phyloP scores from a whole-genome alignment of 768 basidiomycete genomes.

The Tylopilus sp. region DNA sequence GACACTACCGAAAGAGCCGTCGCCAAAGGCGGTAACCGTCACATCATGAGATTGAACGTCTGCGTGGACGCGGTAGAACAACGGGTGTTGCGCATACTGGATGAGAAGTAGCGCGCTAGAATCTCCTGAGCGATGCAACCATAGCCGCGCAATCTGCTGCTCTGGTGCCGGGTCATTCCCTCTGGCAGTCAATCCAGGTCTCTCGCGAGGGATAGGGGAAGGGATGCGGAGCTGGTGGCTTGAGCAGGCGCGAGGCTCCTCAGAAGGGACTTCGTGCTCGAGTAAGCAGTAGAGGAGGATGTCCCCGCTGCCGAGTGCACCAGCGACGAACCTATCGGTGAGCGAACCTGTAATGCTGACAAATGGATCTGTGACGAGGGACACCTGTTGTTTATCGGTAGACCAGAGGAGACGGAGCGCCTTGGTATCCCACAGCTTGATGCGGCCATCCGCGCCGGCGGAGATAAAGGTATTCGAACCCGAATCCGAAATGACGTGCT shows the following conservation, averaged over 20 bases:
- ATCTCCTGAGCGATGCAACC: slow-evolving; percentile 13
- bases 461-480: slow-evolving; percentile 41
- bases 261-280: slow-evolving; percentile 15
- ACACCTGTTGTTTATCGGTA: slow-evolving; percentile 37
- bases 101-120: slow-evolving; percentile 38
- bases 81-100: slow-evolving; percentile 45
- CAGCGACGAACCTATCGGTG: slow-evolving; percentile 43
- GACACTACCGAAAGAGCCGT: slow-evolving; percentile 49
- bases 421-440: slow-evolving; percentile 73
- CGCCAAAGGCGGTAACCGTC: slow-evolving; percentile 47
- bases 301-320: slow-evolving; percentile 54
- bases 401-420: slow-evolving; percentile 60
- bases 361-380: slow-evolving; percentile 46
- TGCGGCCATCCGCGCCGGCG: slow-evolving; percentile 56
- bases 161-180: not conserved
- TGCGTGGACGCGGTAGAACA: slow-evolving; percentile 51
- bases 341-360: slow-evolving; percentile 46
- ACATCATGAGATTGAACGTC: slow-evolving; percentile 26
- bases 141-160: slow-evolving; percentile 13
- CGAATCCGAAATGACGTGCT: slow-evolving; percentile 52
- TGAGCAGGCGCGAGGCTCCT: slow-evolving; percentile 12
- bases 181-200: not conserved
- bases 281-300: slow-evolving; percentile 56
- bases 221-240: slow-evolving; percentile 34
- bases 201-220: slow-evolving; percentile 28